Evolutionary conservation across 1,139 yeast species (phyloP).

Genomic region (Nakaseomyces delphensis): DNA sequence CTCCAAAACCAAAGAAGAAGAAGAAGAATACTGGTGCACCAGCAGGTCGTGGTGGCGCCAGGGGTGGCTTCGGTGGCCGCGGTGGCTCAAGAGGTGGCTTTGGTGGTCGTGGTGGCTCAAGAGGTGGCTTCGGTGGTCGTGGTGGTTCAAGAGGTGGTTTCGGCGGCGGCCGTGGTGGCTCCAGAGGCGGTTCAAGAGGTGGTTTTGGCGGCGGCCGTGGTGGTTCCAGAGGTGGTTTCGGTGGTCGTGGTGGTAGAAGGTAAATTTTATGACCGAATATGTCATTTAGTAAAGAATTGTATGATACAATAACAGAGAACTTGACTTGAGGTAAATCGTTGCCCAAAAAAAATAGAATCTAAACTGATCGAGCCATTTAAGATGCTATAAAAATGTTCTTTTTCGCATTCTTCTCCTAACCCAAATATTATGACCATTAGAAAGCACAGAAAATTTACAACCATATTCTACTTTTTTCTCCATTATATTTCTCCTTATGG

Average conservation of each 20-base stretch:
- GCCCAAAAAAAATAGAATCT: not conserved
- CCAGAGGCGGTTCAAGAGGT: conserved; percentile 19
- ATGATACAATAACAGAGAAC: not conserved
- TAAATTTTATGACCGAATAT: no score
- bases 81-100: conserved; percentile 45
- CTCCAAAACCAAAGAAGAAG: conserved; percentile 64
- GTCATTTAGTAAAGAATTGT: no score
- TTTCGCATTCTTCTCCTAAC: no score
- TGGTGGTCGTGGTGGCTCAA: conserved; percentile 33
- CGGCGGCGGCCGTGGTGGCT: conserved; percentile 21
- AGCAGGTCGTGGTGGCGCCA: conserved; percentile 40
- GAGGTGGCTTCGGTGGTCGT: conserved; percentile 39
- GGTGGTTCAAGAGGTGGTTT: conserved; percentile 31
- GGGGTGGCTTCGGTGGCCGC: conserved; percentile 42
- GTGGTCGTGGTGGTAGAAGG: conserved; percentile 18
- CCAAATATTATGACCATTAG: no score
- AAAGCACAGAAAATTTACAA: no score
- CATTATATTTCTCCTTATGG: not conserved
- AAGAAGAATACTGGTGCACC: conserved; percentile 42
- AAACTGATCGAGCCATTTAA: no score
- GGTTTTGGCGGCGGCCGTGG: conserved; percentile 16
- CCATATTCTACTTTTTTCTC: no score
- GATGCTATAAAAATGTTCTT: no score
- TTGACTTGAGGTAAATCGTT: not conserved
- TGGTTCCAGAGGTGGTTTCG: conserved; percentile 21